Evolutionary conservation across 768 basidiomycete species (phyloP).

Genomic region (Amanita rimosa): DNA sequence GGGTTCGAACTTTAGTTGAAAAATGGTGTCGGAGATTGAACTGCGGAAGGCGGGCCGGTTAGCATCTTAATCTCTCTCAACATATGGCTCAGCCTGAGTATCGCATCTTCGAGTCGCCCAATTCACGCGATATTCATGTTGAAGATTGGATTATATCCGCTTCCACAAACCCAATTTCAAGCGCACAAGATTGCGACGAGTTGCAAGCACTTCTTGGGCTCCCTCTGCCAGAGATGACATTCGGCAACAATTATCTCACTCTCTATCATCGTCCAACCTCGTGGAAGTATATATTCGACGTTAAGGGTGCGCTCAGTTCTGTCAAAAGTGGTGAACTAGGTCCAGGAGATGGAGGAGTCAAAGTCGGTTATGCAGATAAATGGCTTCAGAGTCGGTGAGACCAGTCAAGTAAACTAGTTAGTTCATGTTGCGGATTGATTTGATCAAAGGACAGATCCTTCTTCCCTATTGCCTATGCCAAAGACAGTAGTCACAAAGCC

Average conservation of each 20-base stretch:
- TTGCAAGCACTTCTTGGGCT: conserved; percentile 56
- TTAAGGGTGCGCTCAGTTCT: conserved; percentile 50
- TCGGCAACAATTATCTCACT: conserved; percentile 70
- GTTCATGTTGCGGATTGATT: conserved; percentile 8
- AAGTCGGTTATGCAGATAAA: conserved; percentile 89
- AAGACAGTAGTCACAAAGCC: conserved; percentile 68
- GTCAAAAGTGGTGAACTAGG: conserved; percentile 72
- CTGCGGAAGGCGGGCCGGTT: not conserved
- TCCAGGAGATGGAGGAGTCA: conserved; percentile 83
- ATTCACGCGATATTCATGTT: conserved; percentile 58
- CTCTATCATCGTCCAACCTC: conserved; percentile 55
- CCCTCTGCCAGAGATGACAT: conserved; percentile 94
- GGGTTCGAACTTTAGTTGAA: not conserved
- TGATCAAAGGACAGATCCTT: conserved; percentile 42
- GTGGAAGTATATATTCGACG: conserved; percentile 56
- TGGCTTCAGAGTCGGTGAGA: conserved; percentile 85
- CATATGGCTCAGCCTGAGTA: conserved; percentile 28
- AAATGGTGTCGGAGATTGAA: not conserved
- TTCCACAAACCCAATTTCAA: conserved; percentile 69
- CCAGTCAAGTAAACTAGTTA: conserved; percentile 5
- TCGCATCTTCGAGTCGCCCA: conserved; percentile 56
- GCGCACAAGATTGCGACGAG: conserved; percentile 61
- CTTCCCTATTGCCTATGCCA: conserved; percentile 55
- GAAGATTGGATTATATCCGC: conserved; percentile 61
- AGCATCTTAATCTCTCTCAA: conserved; percentile 16